Evolutionary conservation across 371 early-diverging fungal species (phyloP).

Genomic region (Lichtheimia ornata): DNA sequence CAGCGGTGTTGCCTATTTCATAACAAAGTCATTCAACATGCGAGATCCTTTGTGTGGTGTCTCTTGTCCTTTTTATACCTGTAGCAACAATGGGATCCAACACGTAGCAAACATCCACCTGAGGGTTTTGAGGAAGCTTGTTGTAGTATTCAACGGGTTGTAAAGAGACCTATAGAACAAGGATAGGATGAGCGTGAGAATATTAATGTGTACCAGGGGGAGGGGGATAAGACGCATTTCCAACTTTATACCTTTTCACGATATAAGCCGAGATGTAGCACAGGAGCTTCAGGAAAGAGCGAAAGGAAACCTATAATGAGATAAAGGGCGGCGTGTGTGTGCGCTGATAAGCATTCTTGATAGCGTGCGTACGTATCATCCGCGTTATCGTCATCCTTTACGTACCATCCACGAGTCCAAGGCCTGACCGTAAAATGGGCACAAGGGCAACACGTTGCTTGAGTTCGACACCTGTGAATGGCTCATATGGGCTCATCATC

Average conservation of each 20-base stretch:
- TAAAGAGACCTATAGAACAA: slow-evolving; percentile 51
- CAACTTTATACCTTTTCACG: slow-evolving; percentile 67
- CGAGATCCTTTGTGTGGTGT: background rate
- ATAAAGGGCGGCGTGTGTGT: background rate
- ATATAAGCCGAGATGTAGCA: slow-evolving; percentile 82
- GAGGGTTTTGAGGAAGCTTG: slow-evolving; percentile 74
- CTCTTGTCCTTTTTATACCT: slow-evolving; percentile 29
- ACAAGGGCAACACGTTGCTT: slow-evolving; percentile 67
- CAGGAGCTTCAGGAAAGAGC: slow-evolving; percentile 73
- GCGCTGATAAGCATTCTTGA: background rate
- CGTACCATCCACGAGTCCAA: slow-evolving; percentile 73
- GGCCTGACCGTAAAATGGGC: slow-evolving; percentile 84
- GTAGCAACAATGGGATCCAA: slow-evolving; percentile 89
- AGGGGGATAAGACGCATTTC: background rate
- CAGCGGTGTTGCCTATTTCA: slow-evolving; percentile 66
- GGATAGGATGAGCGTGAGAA: slow-evolving; percentile 1
- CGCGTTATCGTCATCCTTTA: background rate
- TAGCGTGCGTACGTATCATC: background rate
- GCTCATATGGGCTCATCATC: slow-evolving; percentile 50
- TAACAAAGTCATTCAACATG: background rate
- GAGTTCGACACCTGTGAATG: slow-evolving; percentile 53
- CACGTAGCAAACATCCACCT: slow-evolving; percentile 72
- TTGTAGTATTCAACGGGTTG: slow-evolving; percentile 95
- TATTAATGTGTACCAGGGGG: slow-evolving; percentile 2
- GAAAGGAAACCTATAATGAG: slow-evolving; percentile 56